Evolutionary conservation across 108 stramenopile genomes (phyloP).

Genomic region (Schizochytrium sp.): DNA sequence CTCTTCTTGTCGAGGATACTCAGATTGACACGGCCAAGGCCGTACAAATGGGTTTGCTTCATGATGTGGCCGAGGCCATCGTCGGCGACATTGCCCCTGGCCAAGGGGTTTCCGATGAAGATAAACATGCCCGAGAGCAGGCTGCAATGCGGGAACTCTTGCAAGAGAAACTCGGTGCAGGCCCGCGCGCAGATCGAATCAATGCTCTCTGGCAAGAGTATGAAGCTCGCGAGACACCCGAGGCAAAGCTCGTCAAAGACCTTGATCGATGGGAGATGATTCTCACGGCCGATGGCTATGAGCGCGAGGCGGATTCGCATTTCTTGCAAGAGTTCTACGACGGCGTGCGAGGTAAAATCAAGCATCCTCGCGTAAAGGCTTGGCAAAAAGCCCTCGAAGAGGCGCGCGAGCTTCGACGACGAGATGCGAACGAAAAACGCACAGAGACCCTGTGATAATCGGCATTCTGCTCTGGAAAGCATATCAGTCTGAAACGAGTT

Average conservation of each 20-base stretch:
- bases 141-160: constrained; percentile 53
- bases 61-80: constrained; percentile 68
- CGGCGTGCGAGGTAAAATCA: neutral
- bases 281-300: constrained; percentile 70
- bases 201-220: constrained; percentile 67
- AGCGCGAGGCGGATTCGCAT: constrained; percentile 34
- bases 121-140: constrained; percentile 58
- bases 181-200: constrained; percentile 36
- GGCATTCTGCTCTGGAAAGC: no score
- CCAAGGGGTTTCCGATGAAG: constrained; percentile 42
- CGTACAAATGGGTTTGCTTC: constrained; percentile 61
- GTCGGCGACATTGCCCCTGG: constrained; percentile 76
- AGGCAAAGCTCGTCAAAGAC: constrained; percentile 61
- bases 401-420: neutral
- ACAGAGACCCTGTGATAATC: no score
- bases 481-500: no score
- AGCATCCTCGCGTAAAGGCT: neutral
- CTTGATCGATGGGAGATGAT: constrained; percentile 78
- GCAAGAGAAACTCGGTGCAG: neutral
- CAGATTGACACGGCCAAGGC: constrained; percentile 47
- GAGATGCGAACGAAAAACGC: neutral
- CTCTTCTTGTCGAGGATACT: constrained; percentile 50
- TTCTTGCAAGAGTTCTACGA: neutral
- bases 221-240: constrained; percentile 52
- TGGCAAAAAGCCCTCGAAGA: neutral